phyloP scores from a whole-genome alignment of 306 rosid species.

The Corylus avellana region DNA sequence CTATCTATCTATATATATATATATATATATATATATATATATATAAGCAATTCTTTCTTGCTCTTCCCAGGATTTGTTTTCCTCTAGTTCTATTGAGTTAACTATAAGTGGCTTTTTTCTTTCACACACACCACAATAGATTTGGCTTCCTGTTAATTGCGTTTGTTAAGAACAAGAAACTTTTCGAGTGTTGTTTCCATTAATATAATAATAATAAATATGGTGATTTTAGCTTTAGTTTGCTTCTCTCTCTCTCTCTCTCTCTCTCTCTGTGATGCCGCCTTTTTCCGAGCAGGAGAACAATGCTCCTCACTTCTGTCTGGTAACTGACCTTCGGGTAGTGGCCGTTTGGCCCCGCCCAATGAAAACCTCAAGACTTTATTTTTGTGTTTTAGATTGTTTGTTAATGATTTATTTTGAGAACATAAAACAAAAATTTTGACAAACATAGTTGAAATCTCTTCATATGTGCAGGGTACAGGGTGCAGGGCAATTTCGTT shows the following conservation, averaged over 20 bases:
- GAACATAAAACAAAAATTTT: too few species aligned
- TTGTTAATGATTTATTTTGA: too few species aligned
- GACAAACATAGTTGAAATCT: too few species aligned
- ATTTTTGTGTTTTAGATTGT: too few species aligned
- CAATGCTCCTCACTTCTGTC: too few species aligned
- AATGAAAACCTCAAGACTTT: too few species aligned
- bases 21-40: slow-evolving; percentile 36
- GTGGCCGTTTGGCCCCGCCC: too few species aligned
- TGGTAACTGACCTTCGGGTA: too few species aligned
- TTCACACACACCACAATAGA: slow-evolving; percentile 15
- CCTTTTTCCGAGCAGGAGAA: too few species aligned
- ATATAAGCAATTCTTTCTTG: slow-evolving; percentile 58
- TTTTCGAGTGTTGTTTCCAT: slow-evolving; percentile 5
- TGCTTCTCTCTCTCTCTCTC: background rate
- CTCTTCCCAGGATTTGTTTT: slow-evolving; percentile 33
- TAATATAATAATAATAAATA: slow-evolving; percentile 7
- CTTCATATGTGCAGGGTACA: too few species aligned
- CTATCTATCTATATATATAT: slow-evolving; percentile 9
- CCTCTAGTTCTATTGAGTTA: slow-evolving; percentile 34
- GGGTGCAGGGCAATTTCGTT: too few species aligned
- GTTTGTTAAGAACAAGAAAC: background rate
- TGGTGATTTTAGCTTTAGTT: background rate
- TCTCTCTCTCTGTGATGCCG: too few species aligned
- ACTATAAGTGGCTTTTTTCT: slow-evolving; percentile 4
- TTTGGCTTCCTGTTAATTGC: background rate